Conservation (phyloP, 805 yeast genomes). For the Cephaloascus albidus region DNA sequence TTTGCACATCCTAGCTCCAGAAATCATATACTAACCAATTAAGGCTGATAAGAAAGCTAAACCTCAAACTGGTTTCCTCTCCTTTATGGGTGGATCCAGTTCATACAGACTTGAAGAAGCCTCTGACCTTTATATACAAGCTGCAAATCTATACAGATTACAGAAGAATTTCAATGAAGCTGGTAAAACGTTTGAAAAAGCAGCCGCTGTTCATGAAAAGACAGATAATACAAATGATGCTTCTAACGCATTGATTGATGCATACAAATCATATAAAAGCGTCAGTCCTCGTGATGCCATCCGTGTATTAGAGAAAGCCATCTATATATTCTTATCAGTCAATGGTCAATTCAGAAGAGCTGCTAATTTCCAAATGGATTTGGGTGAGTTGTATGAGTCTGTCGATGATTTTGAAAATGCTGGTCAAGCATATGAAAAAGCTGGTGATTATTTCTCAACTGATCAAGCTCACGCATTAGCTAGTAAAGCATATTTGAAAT, state of each 20-base stretch:
- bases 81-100: slow-evolving; percentile 55
- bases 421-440: slow-evolving; percentile 71
- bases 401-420: slow-evolving; percentile 63
- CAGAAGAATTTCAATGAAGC: slow-evolving; percentile 67
- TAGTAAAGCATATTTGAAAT: slow-evolving; percentile 78
- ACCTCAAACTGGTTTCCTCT: slow-evolving; percentile 65
- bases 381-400: slow-evolving; percentile 79
- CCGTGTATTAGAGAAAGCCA: slow-evolving; percentile 64
- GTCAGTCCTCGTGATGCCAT: slow-evolving; percentile 74
- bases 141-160: slow-evolving; percentile 83
- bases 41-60: slow-evolving; percentile 65
- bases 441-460: slow-evolving; percentile 92
- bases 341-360: slow-evolving; percentile 96
- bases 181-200: slow-evolving; percentile 76
- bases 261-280: slow-evolving; percentile 75
- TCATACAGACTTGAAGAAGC: slow-evolving; percentile 80
- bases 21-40: not conserved
- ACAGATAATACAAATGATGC: slow-evolving; percentile 84
- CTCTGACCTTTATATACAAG: slow-evolving; percentile 80
- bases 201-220: slow-evolving; percentile 70
- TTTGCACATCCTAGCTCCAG: too few species aligned
- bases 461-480: slow-evolving; percentile 91
- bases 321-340: slow-evolving; percentile 67
- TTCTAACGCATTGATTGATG: slow-evolving; percentile 82
- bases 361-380: slow-evolving; percentile 86